Evolutionary conservation across 148 eudicot species (phyloP), one percentile per base, ranked within the genome.

Genomic region (Nepenthes gracilis): DNA sequence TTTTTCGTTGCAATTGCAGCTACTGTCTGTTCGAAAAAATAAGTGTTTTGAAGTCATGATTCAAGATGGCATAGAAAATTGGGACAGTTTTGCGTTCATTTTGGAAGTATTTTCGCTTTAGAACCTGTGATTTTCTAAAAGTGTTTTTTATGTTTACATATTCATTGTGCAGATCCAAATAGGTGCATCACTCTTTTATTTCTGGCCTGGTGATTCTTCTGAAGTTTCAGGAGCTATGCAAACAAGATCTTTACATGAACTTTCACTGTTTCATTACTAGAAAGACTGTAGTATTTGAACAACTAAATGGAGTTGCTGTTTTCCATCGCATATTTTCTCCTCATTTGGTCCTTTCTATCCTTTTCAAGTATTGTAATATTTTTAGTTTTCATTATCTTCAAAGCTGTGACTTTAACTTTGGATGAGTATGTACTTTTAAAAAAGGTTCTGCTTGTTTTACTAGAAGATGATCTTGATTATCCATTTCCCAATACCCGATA

Each of bases 111-210:
- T 65, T 62, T 57, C 66, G 38, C 67, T 55, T 54, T 68, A 38
- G 49, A 75, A 60, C 71, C 33, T 37, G 55, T 71, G 58, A 50
- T 62, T 72, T 23, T 70, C 43, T 54, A 70, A 78, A 61, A 66
- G 59, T 71, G 63, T 49, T 74, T 84, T 83, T 78, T 75, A 72
- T 73, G 70, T 72, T 79, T 74, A 75, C 69, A 58, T 66, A 78
- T 88, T 83, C 68, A 65, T 77, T 85, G 86, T 88, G 92, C 96
- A 88, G 96, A 88, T 88, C 71, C 72, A 67, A 80, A 51, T 87
- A 82, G 80, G 77, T 82, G 85, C 77, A 64, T 82, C 90, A 78
- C 78, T 78, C 71, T 78, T 87, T 88, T 76, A 67, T 61, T 82
- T 82, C 84, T 80, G 86, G 80, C 79, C 75, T 77, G 88, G 81